Evolutionary conservation across 2,329 filamentous ascomycete genomes (phyloP).

Genomic region (Cercospora sesami): DNA sequence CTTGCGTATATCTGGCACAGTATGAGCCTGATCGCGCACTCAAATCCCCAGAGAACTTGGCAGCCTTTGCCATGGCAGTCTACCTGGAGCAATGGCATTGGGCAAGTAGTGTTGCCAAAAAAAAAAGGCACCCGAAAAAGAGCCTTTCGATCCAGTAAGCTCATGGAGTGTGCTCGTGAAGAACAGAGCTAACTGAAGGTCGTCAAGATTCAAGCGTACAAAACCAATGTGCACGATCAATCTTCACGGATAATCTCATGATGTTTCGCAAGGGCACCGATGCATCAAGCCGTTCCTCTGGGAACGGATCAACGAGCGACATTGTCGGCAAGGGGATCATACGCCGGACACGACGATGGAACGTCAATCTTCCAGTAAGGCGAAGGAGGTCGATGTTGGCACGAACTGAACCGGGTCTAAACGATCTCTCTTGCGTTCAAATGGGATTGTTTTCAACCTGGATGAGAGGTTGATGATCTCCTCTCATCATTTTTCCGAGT

Average conservation of each 20-base stretch:
- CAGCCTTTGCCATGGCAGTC: not conserved
- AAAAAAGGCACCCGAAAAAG: not conserved
- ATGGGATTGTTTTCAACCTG: too few species aligned
- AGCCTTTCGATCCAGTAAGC: not conserved
- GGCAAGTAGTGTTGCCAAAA: not conserved
- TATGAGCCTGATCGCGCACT: not conserved
- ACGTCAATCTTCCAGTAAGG: not conserved
- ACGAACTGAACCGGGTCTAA: too few species aligned
- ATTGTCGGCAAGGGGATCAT: not conserved
- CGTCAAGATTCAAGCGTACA: not conserved
- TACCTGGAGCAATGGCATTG: not conserved
- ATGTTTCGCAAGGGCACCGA: not conserved
- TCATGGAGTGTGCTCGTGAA: not conserved
- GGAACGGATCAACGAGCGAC: not conserved
- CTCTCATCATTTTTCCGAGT: too few species aligned
- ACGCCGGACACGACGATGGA: not conserved
- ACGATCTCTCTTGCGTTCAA: too few species aligned
- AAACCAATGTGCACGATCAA: not conserved
- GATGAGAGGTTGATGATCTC: too few species aligned
- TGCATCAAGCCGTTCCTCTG: not conserved
- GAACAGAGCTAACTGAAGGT: not conserved
- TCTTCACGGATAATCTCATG: not conserved
- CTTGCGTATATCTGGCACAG: not conserved
- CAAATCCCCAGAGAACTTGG: not conserved
- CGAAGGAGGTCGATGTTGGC: too few species aligned